phyloP scores from a whole-genome alignment of 2,329 filamentous ascomycete species.

The Sarocladium strictum region DNA sequence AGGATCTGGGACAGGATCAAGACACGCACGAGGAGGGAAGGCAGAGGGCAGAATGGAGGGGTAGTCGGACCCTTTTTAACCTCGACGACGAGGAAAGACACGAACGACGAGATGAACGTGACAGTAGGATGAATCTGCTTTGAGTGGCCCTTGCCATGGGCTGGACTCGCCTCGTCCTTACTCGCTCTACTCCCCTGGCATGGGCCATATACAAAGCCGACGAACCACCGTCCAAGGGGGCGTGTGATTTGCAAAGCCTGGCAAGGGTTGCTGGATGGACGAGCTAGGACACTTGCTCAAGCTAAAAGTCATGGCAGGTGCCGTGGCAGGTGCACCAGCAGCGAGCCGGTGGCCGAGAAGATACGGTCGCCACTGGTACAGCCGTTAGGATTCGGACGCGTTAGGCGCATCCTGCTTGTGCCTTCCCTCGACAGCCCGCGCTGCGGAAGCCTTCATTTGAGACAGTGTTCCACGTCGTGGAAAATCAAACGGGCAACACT shows the following conservation, averaged over 20 bases:
- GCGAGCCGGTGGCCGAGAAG: neutral
- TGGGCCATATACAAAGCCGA: neutral
- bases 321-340: neutral
- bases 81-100: conserved; percentile 2
- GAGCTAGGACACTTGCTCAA: neutral
- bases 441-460: too few relatives aligned
- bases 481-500: too few relatives aligned
- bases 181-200: conserved; percentile 1
- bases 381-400: neutral
- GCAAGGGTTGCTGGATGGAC: neutral
- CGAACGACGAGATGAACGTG: neutral
- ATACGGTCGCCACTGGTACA: neutral
- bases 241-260: neutral
- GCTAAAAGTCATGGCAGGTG: neutral
- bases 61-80: neutral
- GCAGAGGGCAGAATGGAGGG: neutral
- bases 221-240: neutral
- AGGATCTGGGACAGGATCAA: conserved; percentile 9
- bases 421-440: too few relatives aligned
- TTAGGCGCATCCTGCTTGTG: neutral
- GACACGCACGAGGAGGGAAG: conserved; percentile 2
- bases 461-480: too few relatives aligned
- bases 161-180: neutral
- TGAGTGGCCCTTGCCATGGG: neutral
- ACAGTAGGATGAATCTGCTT: conserved; percentile 3